Base-by-base conservation (phyloP, 768 basidiomycete genomes). In the Termitomyces sp. region DNA sequence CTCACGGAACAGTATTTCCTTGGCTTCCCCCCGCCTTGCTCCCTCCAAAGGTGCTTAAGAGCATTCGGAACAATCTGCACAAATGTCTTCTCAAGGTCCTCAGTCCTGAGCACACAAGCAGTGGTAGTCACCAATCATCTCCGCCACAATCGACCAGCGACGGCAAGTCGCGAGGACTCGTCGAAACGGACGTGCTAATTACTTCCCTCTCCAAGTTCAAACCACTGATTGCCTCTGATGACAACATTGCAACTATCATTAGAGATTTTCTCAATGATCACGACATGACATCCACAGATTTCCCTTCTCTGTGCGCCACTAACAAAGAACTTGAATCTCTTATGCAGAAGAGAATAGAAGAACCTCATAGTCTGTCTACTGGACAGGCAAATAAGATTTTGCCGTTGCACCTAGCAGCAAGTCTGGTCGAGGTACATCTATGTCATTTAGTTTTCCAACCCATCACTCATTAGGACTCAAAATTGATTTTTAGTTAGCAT, bases 331-430 rank as follows among this genome's bases (percentile, higher is more conserved):
- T 61, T 10, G 54, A 58, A 44, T 46, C n/a, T 3, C 54, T 50
- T 12, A 61, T 61, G 61, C n/a, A n/a, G n/a, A n/a, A n/a, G n/a
- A n/a, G n/a, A n/a, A 53, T 58, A 35, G 46, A 49, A n/a, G 38
- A 26, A 26, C 26, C 22, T n/a, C 53, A 54, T 2, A 30, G 50
- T 5, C 33, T 58, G 6, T 26, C 28, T n/a, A 40, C 55, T 18
- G 2, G 12, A 0, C 44, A 40, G 9, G n/a, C 58, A n/a, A 57
- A 61, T 18, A 53, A 26, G 28, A 58, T n/a, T 14, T 2, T 26
- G 26, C 26, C 26, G 26, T 3, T 61, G 49, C 57, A 53, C 36
- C 32, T 45, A 6, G 30, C 61, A n/a, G 61, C 61, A 13, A 58
- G 61, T 26, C 51, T 61, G 16, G 53, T 56, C 9, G 57, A 61